phyloP scores from a whole-genome alignment of 495 filamentous ascomycete genomes.

The Xylaria curta region DNA sequence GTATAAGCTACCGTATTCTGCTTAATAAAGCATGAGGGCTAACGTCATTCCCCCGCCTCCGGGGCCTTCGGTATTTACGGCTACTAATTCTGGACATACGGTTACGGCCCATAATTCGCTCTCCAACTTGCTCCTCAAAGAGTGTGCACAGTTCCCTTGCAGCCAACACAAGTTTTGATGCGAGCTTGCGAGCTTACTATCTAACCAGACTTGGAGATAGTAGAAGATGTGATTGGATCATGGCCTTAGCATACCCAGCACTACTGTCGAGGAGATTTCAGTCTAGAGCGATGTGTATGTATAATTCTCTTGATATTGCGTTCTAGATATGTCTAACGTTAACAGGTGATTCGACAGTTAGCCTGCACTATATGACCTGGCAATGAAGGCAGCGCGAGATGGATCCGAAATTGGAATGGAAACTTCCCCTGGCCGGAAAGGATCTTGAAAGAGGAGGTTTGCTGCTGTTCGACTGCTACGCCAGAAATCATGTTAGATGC shows the following conservation, averaged over 20 bases:
- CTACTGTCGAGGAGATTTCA: neutral
- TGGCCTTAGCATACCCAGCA: neutral
- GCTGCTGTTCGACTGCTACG: neutral
- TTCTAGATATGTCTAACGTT: neutral
- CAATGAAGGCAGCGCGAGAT: neutral
- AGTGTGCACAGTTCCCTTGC: neutral
- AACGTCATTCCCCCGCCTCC: neutral
- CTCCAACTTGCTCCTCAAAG: constrained; percentile 2
- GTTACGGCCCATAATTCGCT: neutral
- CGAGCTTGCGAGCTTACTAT: neutral
- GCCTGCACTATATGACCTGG: neutral
- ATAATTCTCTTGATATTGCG: neutral
- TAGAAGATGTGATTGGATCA: neutral
- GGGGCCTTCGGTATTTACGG: neutral
- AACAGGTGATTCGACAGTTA: neutral
- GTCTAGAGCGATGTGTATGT: neutral
- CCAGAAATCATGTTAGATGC: neutral
- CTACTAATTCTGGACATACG: neutral
- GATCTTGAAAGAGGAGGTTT: constrained; percentile 13
- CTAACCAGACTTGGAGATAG: neutral
- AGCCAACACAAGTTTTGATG: neutral
- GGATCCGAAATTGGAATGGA: neutral
- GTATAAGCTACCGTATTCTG: neutral
- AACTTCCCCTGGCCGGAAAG: neutral
- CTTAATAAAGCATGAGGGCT: neutral